phyloP scores from a whole-genome alignment of 1,284 basidiomycete species.

The Leccinum colubrinum region DNA sequence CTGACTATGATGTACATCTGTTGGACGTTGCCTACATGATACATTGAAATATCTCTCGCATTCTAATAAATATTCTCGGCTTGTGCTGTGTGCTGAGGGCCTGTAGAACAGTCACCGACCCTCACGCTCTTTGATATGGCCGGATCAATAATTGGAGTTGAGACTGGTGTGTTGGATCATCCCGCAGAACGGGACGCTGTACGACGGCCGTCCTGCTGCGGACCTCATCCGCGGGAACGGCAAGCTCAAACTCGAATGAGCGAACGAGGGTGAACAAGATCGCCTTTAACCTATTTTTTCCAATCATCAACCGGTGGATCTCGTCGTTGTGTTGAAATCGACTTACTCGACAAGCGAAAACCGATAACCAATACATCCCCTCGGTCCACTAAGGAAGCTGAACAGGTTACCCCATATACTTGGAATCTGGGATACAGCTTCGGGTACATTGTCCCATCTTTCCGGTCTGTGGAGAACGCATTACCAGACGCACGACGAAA shows the following conservation, averaged over 20 bases:
- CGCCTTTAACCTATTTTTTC: neutral
- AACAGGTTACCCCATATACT: constrained; percentile 59
- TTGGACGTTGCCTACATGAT: neutral
- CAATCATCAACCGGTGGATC: neutral
- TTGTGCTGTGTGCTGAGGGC: neutral
- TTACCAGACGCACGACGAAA: neutral
- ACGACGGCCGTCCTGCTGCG: constrained; percentile 37
- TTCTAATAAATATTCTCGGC: neutral
- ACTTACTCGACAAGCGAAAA: constrained; percentile 69
- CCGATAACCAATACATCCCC: constrained; percentile 69
- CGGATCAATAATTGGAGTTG: constrained; percentile 23
- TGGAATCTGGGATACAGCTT: constrained; percentile 46
- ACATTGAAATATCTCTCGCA: neutral
- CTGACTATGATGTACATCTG: neutral
- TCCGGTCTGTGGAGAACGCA: constrained; percentile 43
- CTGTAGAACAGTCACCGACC: neutral
- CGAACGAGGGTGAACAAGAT: constrained; percentile 45
- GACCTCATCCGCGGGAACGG: constrained; percentile 44
- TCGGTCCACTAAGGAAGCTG: constrained; percentile 60
- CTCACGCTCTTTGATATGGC: constrained; percentile 5
- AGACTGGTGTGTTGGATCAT: constrained; percentile 10
- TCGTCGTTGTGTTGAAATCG: neutral
- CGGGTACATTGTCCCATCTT: constrained; percentile 52
- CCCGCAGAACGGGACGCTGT: constrained; percentile 38
- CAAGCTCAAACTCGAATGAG: constrained; percentile 53